A percentile compares a stretch with the other conserved stretches of the same genome.
Conservation (phyloP, 2,329 filamentous ascomycete species). For the Myriosclerotinia curreyana region DNA sequence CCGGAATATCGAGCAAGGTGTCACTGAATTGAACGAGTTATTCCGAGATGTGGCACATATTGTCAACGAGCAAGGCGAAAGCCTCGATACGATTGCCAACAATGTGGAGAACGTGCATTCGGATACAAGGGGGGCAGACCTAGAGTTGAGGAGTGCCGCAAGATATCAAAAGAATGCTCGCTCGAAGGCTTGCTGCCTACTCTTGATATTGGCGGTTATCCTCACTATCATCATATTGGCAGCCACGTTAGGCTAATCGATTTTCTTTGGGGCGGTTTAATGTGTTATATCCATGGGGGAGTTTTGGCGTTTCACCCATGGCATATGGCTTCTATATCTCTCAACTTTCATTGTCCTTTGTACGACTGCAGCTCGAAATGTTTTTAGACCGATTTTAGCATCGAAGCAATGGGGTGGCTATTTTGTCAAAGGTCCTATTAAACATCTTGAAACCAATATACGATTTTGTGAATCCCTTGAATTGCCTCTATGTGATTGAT, state of each 20-base stretch:
- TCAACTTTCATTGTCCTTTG: slow-evolving; percentile 6
- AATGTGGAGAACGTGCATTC: slow-evolving; percentile 82
- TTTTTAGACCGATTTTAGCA: slow-evolving; percentile 8
- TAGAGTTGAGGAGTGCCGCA: slow-evolving; percentile 80
- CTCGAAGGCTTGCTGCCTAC: slow-evolving; percentile 88
- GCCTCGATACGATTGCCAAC: slow-evolving; percentile 80
- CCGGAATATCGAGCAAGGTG: slow-evolving; percentile 93
- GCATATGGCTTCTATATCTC: slow-evolving; percentile 1
- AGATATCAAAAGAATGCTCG: slow-evolving; percentile 93
- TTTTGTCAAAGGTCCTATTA: background rate
- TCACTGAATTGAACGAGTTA: slow-evolving; percentile 91
- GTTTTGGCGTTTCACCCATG: slow-evolving; percentile 22
- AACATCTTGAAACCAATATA: slow-evolving; percentile 3
- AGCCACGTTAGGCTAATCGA: slow-evolving; percentile 66
- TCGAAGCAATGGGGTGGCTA: background rate
- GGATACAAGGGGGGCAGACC: slow-evolving; percentile 80
- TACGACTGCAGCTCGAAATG: slow-evolving; percentile 3
- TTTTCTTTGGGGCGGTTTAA: slow-evolving; percentile 1
- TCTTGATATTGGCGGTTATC: slow-evolving; percentile 85
- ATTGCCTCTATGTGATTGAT: background rate
- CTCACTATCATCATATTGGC: slow-evolving; percentile 86
- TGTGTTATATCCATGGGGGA: slow-evolving; percentile 21
- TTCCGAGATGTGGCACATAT: slow-evolving; percentile 99
- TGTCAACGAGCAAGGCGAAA: slow-evolving; percentile 87
- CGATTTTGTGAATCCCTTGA: background rate